phyloP scores from a whole-genome alignment of 2,329 filamentous ascomycete genomes.

The Colletotrichum lini region DNA sequence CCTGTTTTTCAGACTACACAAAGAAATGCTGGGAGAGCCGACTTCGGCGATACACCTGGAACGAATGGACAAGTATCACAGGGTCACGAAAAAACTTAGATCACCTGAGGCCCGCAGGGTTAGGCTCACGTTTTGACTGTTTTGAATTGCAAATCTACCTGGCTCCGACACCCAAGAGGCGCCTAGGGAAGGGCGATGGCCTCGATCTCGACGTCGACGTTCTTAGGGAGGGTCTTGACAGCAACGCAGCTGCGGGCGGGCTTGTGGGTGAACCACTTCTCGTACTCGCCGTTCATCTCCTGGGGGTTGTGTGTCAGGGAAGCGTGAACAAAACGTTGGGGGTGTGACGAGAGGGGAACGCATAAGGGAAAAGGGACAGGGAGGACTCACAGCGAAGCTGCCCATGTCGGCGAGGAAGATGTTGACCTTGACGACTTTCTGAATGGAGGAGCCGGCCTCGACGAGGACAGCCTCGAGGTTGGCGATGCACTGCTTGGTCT shows the following conservation, averaged over 20 bases:
- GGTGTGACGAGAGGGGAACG: neutral
- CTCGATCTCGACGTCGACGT: slow-evolving; percentile 91
- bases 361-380: too few species aligned
- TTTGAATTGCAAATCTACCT: slow-evolving; percentile 14
- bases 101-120: too few species aligned
- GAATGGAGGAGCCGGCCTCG: slow-evolving; percentile 83
- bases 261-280: slow-evolving; percentile 86
- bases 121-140: slow-evolving; percentile 7
- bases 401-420: slow-evolving; percentile 95
- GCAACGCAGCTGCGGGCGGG: slow-evolving; percentile 92
- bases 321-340: neutral
- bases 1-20: neutral
- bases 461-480: slow-evolving; percentile 89
- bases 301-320: slow-evolving; percentile 45
- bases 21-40: neutral
- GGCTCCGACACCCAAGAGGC: neutral
- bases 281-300: slow-evolving; percentile 89
- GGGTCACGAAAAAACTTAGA: neutral
- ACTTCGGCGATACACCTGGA: too few species aligned
- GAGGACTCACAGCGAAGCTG: slow-evolving; percentile 76
- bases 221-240: slow-evolving; percentile 89
- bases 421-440: slow-evolving; percentile 90
- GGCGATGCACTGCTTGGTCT: slow-evolving; percentile 75
- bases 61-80: neutral
- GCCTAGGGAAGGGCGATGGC: slow-evolving; percentile 79